Percentiles rank a stretch among this genome's conserved stretches.
Evolutionary conservation across 2,329 filamentous ascomycete genomes (phyloP).

Genomic region (Teratosphaeria epicoccoides): DNA sequence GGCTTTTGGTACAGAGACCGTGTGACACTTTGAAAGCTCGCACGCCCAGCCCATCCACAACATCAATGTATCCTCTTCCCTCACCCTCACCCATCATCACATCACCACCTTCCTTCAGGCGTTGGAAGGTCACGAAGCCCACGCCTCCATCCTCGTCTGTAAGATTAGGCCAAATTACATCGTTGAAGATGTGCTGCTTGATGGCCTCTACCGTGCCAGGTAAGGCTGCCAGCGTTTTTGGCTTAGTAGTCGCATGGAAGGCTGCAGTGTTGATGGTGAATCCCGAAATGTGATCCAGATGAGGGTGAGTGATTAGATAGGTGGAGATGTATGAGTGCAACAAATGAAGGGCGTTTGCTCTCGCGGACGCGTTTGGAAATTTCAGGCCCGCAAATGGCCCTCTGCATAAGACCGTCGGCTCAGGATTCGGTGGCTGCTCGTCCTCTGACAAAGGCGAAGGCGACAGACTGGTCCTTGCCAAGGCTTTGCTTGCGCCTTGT

Average conservation of each 20-base stretch:
- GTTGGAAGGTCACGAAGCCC: slow-evolving; percentile 80
- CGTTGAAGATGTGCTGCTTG: slow-evolving; percentile 94
- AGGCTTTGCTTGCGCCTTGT: neutral
- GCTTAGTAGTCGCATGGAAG: slow-evolving; percentile 61
- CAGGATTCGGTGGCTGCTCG: slow-evolving; percentile 15
- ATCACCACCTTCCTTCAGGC: slow-evolving; percentile 80
- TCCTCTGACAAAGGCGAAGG: slow-evolving; percentile 8
- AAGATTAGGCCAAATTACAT: slow-evolving; percentile 93
- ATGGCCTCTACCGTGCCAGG: slow-evolving; percentile 85
- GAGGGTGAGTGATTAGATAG: slow-evolving; percentile 91
- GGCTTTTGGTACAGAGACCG: slow-evolving; percentile 69
- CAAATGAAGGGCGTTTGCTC: slow-evolving; percentile 72
- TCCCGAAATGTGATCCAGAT: slow-evolving; percentile 85
- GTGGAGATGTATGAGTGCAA: slow-evolving; percentile 71
- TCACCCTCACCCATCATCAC: slow-evolving; percentile 71
- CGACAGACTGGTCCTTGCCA: slow-evolving; percentile 6
- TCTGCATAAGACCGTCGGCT: slow-evolving; percentile 40
- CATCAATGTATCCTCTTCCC: slow-evolving; percentile 71
- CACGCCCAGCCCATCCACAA: slow-evolving; percentile 80
- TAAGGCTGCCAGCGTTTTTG: slow-evolving; percentile 77
- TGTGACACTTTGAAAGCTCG: slow-evolving; percentile 83
- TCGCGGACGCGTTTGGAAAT: slow-evolving; percentile 54
- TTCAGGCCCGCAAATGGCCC: slow-evolving; percentile 75
- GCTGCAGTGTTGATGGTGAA: slow-evolving; percentile 90
- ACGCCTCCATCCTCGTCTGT: slow-evolving; percentile 93